These are phyloP conservation scores for Pseudogymnoascus sp. DNA, from an alignment of 2,329 filamentous ascomycete genomes.

Conservation along the genomic window DNA sequence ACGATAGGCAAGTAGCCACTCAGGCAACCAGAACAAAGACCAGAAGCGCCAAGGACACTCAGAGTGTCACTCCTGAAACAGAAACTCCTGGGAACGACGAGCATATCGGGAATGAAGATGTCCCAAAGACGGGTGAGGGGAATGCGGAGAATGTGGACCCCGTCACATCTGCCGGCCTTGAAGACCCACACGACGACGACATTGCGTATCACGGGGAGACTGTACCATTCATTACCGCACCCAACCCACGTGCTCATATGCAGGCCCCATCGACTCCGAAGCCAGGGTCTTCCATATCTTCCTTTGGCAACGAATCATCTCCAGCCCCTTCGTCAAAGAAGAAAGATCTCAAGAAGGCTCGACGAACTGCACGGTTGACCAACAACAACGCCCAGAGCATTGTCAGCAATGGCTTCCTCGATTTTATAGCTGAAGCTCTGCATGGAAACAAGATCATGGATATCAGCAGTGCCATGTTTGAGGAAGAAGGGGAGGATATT, in stretches of 20 bases:
- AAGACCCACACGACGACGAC: background rate
- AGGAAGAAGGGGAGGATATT: background rate
- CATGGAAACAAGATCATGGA: background rate
- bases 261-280: background rate
- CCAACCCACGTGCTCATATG: background rate
- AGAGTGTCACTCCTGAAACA: background rate
- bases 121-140: background rate
- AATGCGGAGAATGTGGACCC: background rate
- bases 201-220: background rate
- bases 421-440: background rate
- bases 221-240: background rate
- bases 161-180: background rate
- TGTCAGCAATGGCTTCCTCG: background rate
- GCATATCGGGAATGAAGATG: background rate
- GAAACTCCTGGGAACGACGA: background rate
- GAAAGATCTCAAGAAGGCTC: background rate
- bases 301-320: background rate
- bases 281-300: background rate
- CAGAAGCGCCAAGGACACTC: background rate
- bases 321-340: background rate
- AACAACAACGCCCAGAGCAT: background rate
- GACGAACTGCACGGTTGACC: background rate
- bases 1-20: constrained; percentile 16
- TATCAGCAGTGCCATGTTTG: background rate
- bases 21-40: background rate